A percentile compares a stretch with the other conserved stretches of the same genome.
These are phyloP conservation scores for Erythrobasidium yunnanense DNA, from an alignment of 768 basidiomycete species.

Conservation along the genomic window DNA sequence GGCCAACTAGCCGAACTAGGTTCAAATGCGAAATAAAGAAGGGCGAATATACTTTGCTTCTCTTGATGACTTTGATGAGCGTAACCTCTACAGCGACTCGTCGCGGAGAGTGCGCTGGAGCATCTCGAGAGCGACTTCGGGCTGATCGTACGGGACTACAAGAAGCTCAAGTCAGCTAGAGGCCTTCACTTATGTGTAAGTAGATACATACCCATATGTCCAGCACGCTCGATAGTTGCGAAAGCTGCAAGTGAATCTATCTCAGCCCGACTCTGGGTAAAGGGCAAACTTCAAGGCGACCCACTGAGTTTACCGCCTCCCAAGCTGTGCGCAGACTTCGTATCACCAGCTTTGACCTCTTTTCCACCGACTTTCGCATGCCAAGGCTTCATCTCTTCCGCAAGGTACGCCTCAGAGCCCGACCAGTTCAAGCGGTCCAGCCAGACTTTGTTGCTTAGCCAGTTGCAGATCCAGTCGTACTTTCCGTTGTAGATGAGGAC, in stretches of 20 bases:
- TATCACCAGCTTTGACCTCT: slow-evolving; percentile 8
- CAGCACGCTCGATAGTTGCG: slow-evolving; percentile 15
- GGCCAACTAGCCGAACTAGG: no score
- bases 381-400: slow-evolving; percentile 20
- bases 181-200: neutral
- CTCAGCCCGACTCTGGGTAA: neutral
- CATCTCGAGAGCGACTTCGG: slow-evolving; percentile 17
- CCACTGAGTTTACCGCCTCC: slow-evolving; percentile 20
- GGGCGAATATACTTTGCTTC: no score
- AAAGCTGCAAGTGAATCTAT: neutral
- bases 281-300: neutral
- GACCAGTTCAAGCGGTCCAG: slow-evolving; percentile 8
- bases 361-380: slow-evolving; percentile 1
- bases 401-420: neutral
- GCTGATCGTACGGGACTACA: slow-evolving; percentile 24
- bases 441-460: slow-evolving; percentile 10
- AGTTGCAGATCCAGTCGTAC: slow-evolving; percentile 25
- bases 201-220: slow-evolving; percentile 9
- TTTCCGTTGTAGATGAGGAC: slow-evolving; percentile 21
- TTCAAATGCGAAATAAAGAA: no score
- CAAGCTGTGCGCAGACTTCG: slow-evolving; percentile 11
- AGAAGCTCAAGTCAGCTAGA: neutral
- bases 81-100: no score
- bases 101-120: no score
- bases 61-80: no score